Evolutionary conservation across 2,329 filamentous ascomycete genomes (phyloP), one percentile per base, ranked within the genome.

Genomic region (Talaromyces verruculosus): DNA sequence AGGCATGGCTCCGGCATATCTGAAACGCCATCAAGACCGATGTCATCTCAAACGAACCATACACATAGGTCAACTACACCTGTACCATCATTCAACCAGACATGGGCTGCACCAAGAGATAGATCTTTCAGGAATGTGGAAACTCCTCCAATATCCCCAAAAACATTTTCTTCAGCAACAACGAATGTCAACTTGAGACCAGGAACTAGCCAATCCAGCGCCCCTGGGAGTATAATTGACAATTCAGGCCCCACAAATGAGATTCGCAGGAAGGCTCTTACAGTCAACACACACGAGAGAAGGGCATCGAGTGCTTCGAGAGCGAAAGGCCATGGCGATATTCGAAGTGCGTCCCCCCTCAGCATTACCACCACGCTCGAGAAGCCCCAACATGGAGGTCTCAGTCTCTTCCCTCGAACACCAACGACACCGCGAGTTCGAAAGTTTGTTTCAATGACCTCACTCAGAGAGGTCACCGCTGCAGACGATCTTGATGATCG

Each of bases 371-470:
- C 62, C 25, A 60, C 57, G 33, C 28, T 60, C 7, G 49, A 35
- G 19, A 58, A 19, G 33, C 62, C 49, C 6, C 47, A 53, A 33
- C 62, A 64, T 45, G 51, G 62, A 13, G 39, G 39, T 22, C 30
- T 64, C 10, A 43, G 62, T 58, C 62, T 64, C 8, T 64, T 64
- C 37, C 62, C 62, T 35, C 62, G 62, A 58, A 64, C 62, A 28
- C 62, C 62, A 11, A 58, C 51, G 2, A 58, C 62, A 45, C 62
- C 62, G 7, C 25, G 30, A 33, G 30, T 64, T 45, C 62, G 62
- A 30, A 64, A 64, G 17, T 47, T 43, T 28, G 62, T 47, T 41
- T 64, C 62, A 22, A 57, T 35, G 51, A 58, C 37, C n/a, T 64
- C 62, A 30, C 51, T 64, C 1, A 39, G 62, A 17, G 51, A 64